Percentiles rank a stretch among this genome's conserved stretches.
Conservation (phyloP, 768 basidiomycete species). For the Naganishia vishniacii region DNA sequence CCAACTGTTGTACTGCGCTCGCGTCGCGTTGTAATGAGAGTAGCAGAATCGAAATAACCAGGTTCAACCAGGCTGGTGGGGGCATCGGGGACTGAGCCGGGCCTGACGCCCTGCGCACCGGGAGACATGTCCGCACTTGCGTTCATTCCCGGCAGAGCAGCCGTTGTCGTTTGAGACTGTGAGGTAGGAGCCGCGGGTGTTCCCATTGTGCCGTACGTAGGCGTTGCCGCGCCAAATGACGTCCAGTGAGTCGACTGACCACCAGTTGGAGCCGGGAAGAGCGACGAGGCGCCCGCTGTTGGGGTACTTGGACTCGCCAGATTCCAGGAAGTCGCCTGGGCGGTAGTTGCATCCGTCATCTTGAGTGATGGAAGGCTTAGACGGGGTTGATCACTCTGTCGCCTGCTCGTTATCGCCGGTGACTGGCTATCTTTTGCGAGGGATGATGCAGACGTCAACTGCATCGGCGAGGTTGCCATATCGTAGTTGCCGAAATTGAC, state of each 20-base stretch:
- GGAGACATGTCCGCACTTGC: too few species aligned
- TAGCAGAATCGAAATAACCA: too few species aligned
- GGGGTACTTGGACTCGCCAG: conserved; percentile 36
- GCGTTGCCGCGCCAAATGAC: conserved; percentile 34
- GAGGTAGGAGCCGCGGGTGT: too few species aligned
- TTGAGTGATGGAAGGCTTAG: conserved; percentile 23
- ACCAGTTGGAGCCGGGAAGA: not conserved
- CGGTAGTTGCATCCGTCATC: conserved; percentile 9
- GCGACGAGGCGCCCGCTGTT: not conserved
- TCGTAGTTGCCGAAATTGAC: conserved; percentile 3
- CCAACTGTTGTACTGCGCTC: too few species aligned
- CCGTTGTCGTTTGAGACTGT: too few species aligned
- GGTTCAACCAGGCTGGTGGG: too few species aligned
- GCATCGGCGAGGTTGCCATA: not conserved
- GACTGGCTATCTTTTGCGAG: conserved; percentile 2
- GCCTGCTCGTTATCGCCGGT: conserved; percentile 27
- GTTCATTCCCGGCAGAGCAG: too few species aligned
- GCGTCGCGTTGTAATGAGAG: too few species aligned
- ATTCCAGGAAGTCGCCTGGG: conserved; percentile 31
- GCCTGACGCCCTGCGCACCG: too few species aligned
- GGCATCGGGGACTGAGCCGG: too few species aligned
- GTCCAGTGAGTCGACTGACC: conserved; percentile 32
- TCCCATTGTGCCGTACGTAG: not conserved
- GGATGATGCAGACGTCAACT: not conserved
- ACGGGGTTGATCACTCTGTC: conserved; percentile 28